phyloP scores from a whole-genome alignment of 495 filamentous ascomycete species.

The Penicillium ochrochloron region DNA sequence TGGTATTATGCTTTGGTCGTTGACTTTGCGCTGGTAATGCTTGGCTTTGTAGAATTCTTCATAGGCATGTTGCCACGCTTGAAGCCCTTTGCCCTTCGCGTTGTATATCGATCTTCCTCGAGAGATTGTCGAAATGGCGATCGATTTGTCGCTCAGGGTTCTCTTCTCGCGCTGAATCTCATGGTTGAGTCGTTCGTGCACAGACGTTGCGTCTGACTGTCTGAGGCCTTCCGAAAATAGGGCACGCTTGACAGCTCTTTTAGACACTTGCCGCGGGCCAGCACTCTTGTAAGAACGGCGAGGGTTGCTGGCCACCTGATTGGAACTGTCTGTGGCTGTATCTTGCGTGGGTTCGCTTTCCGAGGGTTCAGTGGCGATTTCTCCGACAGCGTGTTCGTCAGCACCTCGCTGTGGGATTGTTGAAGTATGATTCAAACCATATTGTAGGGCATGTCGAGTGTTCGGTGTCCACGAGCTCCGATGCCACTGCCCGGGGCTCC shows the following conservation, averaged over 20 bases:
- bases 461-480: slow-evolving; percentile 23
- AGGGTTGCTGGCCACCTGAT: neutral
- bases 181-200: slow-evolving; percentile 24
- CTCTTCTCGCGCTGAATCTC: slow-evolving; percentile 26
- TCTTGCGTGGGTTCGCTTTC: neutral
- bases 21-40: slow-evolving; percentile 20
- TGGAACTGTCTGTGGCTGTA: neutral
- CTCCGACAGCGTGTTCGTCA: slow-evolving; percentile 1
- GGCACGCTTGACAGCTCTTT: neutral
- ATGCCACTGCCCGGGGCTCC: slow-evolving; percentile 30
- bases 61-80: slow-evolving; percentile 36
- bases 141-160: slow-evolving; percentile 23
- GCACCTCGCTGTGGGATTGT: neutral
- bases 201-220: neutral
- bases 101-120: slow-evolving; percentile 32
- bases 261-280: neutral
- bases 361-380: neutral
- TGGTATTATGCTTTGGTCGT: slow-evolving; percentile 20
- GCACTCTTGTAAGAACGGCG: neutral
- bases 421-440: slow-evolving; percentile 24
- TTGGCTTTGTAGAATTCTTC: slow-evolving; percentile 36
- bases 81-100: slow-evolving; percentile 18
- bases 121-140: slow-evolving; percentile 25
- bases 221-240: neutral
- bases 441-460: slow-evolving; percentile 20